These are phyloP conservation scores for Populus davidiana DNA, from an alignment of 345 rosid species.

Conservation along the genomic window DNA sequence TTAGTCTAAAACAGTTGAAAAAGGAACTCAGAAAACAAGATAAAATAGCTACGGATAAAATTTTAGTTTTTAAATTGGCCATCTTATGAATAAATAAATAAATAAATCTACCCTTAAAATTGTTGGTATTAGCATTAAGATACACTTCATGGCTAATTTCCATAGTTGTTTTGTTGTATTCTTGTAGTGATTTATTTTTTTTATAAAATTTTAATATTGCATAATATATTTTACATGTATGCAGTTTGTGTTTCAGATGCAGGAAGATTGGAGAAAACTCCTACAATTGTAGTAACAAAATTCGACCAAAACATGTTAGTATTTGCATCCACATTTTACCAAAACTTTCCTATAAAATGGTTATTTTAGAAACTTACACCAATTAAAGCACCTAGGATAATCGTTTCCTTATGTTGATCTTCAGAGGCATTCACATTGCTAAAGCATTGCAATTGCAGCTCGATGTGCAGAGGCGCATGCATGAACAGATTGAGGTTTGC, in stretches of 20 bases:
- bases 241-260: background rate
- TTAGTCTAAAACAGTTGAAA: no score
- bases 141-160: no score
- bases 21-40: no score
- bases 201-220: no score
- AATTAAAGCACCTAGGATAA: background rate
- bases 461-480: conserved; percentile 28
- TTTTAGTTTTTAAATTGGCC: no score
- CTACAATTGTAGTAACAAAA: background rate
- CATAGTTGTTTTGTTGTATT: no score
- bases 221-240: background rate
- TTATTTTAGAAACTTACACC: background rate
- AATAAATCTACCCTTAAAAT: no score
- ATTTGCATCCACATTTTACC: background rate
- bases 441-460: conserved; percentile 32
- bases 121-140: no score
- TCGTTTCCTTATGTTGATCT: background rate
- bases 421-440: conserved; percentile 21
- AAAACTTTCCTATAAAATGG: background rate
- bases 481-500: conserved; percentile 37
- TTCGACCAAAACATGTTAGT: conserved; percentile 1
- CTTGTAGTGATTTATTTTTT: no score
- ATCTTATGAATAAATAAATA: no score
- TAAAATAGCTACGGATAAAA: no score
- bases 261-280: background rate